Base-by-base conservation (phyloP, 2,329 filamentous ascomycete species). In the Colletotrichum lini region DNA sequence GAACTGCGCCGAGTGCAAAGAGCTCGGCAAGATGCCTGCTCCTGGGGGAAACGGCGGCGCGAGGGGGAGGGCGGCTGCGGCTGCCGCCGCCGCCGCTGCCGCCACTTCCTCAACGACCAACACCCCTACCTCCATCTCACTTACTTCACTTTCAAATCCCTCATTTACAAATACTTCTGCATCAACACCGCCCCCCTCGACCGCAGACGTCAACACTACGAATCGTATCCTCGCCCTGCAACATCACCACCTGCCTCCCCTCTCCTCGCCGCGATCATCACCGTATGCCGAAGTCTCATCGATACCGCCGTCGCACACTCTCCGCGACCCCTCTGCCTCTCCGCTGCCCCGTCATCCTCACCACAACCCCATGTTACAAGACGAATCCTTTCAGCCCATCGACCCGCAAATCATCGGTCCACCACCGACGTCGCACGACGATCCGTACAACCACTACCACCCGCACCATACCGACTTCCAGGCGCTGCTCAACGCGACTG, bases 1-100 rank as follows among this genome's bases (percentile, higher is more conserved):
- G 76, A 96, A 96, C 77, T 99, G 96, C 82, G 84, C 89, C 9
- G 92, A 97, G 79, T 98, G 96, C 84, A 97, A 96, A 82, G 94
- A 97, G 77, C 84, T 89, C 47, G 88, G 90, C 72, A 93, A 93
- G 80, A 84, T 87, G 42, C 79, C 82, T 42, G 73, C 75, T 12
- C 72, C 70, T 12, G 70, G 57, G 2, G 61, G 61, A 8, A 63
- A 53, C 30, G 57, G 58, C 49, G 47, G 68, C 9, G 57, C 68
- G 21, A 69, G 62, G 67, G 65, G 57, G 1, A 62, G 69, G 50
- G 64, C 63, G 4, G 69, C 65, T 5, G 66, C 53, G 0, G 56
- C 69, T 0, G 71, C 64, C 6, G 66, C 59, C 2, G 53, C 67
- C 0, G 63, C 44, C 18, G 52, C 67, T 15, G 47, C 56, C 38